Base-by-base conservation (phyloP, 2,329 filamentous ascomycete species). In the Beauveria scarabaeidicola region DNA sequence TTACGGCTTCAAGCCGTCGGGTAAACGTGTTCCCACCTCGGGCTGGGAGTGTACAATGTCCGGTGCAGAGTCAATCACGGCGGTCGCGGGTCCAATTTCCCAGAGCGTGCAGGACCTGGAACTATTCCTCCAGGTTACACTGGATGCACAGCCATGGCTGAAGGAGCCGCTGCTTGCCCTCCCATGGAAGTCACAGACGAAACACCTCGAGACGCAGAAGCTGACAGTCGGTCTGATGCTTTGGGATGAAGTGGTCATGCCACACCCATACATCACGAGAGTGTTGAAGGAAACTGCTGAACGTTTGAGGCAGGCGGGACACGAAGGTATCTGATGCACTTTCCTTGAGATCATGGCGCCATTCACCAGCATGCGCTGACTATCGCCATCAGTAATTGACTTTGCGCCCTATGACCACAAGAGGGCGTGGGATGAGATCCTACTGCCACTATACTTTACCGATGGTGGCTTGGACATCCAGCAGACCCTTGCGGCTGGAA, bases 191-290 rank as follows among this genome's bases (percentile, higher is more conserved):
- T 56, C 52, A 7, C 52, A 32, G 40, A 63, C 25, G 69, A 65
- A 69, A 3, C 54, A 41, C 15, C 61, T 61, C 11, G 48, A 54
- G 13, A 60, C 59, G n/a, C 71, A 71, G 61, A 81, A 77, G 64
- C 67, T 86, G 3, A 81, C 78, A 63, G 73, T 87, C 23, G 84
- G 76, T 0, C 75, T 83, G 3, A 68, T 84, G 43, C 75, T 77
- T 72, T 72, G 80, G 64, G 81, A 84, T 63, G 78, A 75, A 0
- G 72, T 83, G n/a, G 78, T 84, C 0, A 77, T 71, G 63, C 80
- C 80, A 6, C 81, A 82, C 55, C 81, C 81, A 0, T 81, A 81
- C 1, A 72, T 84, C 13, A 67, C 70, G 1, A 71, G 83, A 51
- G 83, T 81, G 1, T 65, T 87, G 53, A 71, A 75, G 56, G 74